Base-by-base conservation (phyloP, 495 filamentous ascomycete genomes). In the Evernia prunastri region DNA sequence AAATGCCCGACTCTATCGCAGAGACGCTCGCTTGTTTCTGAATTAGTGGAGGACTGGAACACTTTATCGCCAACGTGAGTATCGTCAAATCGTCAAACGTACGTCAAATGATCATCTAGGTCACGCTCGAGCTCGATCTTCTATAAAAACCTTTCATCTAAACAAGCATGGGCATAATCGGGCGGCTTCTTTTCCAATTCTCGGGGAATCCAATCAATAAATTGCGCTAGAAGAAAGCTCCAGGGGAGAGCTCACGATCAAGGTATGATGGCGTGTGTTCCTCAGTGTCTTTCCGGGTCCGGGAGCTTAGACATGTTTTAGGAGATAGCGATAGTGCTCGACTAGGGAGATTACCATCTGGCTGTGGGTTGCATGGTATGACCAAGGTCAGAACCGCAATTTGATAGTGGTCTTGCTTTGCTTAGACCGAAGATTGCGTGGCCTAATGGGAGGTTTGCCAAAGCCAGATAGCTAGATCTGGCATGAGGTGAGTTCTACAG, bases 221-320 rank as follows among this genome's bases (percentile, higher is more conserved):
- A 47, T 61, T 25, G 47, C 60, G 63, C 39, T 60, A 60, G 56
- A 60, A 63, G 27, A 57, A 36, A 31, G 37, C 42, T 47, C 56
- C 37, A 56, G 56, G 35, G 56, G 43, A 25, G 60, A 35, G n/a
- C 29, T 64, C 15, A 51, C 61, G 25, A 29, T 69, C 60, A 57
- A 64, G 51, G 42, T 61, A 36, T 27, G 25, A n/a, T 36, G 63
- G 63, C 40, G 36, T 66, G 35, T 47, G 43, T 56, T 49, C 40
- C 60, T 39, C 60, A 54, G 64, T 56, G 61, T 51, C 47, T 64
- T 60, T 57, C 63, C 64, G 67, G 45, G 43, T 20, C 54, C 64
- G 59, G n/a, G 63, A 58, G 47, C 37, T 59, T 37, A 66, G 66
- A 63, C 63, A 61, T 54, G 60, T 29, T 36, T 49, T 60, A 31